phyloP scores from a whole-genome alignment of 129 eudicot species.

The Erigeron canadensis region DNA sequence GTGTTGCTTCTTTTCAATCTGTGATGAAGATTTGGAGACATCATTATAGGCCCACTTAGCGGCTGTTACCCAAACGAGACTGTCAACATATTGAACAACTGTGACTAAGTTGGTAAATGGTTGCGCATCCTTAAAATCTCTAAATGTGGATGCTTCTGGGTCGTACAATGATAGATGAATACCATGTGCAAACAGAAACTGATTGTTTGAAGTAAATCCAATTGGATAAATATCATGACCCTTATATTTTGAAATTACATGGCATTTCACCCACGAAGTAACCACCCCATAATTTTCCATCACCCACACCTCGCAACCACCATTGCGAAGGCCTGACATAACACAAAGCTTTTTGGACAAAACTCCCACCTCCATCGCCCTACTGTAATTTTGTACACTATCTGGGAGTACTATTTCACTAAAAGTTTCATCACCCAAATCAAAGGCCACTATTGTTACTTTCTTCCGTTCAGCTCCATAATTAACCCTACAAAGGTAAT shows the following conservation, averaged over 20 bases:
- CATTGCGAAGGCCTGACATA: background rate
- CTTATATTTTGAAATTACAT: too few species aligned
- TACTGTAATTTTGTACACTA: background rate
- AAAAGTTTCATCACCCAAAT: conserved; percentile 1
- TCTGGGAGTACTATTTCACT: background rate
- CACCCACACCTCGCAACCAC: background rate
- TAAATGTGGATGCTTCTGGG: background rate
- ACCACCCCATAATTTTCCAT: too few species aligned
- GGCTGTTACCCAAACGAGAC: background rate
- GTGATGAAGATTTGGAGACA: too few species aligned
- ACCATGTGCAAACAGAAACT: background rate
- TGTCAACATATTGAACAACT: background rate
- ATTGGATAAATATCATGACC: too few species aligned
- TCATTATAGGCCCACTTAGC: too few species aligned
- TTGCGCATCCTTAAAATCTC: background rate
- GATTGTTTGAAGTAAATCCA: too few species aligned
- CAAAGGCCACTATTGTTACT: background rate
- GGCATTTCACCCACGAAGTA: too few species aligned
- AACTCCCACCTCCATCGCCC: background rate
- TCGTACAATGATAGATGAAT: background rate
- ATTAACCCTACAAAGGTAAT: background rate
- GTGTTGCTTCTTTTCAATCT: too few species aligned
- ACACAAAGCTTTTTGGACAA: background rate
- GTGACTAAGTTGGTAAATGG: background rate
- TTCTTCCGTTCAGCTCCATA: background rate